phyloP scores from a whole-genome alignment of 805 yeast genomes.

The Starmerella geochares region DNA sequence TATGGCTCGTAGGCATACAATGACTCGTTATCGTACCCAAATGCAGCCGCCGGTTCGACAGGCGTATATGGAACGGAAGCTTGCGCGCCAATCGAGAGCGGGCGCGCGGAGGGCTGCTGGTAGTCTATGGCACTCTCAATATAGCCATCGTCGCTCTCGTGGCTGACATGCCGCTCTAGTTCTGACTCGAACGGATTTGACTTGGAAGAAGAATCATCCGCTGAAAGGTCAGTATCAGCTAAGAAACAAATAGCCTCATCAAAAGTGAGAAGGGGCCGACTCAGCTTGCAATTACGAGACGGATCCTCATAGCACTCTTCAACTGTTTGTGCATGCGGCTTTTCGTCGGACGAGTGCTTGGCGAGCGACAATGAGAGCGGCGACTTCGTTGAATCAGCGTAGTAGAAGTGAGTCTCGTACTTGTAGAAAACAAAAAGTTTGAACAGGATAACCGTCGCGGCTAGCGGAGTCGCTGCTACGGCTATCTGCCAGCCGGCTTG shows the following conservation, averaged over 20 bases:
- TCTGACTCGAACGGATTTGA: constrained; percentile 2
- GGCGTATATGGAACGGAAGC: constrained; percentile 2
- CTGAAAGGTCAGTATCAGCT: background rate
- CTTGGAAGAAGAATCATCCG: background rate
- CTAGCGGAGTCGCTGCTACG: constrained; percentile 29
- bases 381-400: constrained; percentile 12
- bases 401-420: constrained; percentile 21
- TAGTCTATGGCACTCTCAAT: background rate
- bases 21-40: constrained; percentile 1
- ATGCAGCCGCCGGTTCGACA: constrained; percentile 1
- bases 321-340: background rate
- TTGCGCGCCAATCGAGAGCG: background rate
- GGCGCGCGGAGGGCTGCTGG: background rate
- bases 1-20: constrained; percentile 1
- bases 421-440: constrained; percentile 22
- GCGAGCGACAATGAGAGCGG: background rate
- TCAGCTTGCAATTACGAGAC: constrained; percentile 8
- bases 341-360: background rate
- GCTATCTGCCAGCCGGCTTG: constrained; percentile 33
- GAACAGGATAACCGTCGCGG: constrained; percentile 27
- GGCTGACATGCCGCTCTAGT: background rate
- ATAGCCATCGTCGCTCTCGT: background rate
- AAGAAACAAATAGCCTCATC: constrained; percentile 10
- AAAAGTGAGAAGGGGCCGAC: constrained; percentile 15
- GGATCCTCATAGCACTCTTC: constrained; percentile 23